These are phyloP conservation scores for Penicillium canariense DNA, from an alignment of 495 filamentous ascomycete genomes.

Conservation along the genomic window DNA sequence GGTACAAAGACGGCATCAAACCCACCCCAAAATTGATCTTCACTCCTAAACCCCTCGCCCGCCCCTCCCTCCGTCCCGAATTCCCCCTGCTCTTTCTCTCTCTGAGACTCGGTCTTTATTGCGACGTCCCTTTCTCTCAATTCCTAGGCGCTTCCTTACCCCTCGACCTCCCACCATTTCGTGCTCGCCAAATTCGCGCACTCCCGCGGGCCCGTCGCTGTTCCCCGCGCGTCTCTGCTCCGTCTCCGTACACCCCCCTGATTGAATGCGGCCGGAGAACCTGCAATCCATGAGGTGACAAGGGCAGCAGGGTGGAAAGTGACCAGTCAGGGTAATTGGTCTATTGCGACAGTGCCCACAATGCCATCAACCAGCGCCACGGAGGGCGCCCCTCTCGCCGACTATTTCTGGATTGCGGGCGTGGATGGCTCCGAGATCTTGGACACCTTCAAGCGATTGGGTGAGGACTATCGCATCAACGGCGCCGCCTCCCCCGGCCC, in stretches of 20 bases:
- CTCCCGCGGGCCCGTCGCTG: neutral
- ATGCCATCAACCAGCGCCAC: slow-evolving; percentile 33
- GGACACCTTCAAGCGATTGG: slow-evolving; percentile 43
- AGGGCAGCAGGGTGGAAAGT: slow-evolving; percentile 20
- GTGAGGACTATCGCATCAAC: slow-evolving; percentile 53
- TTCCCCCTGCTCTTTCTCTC: slow-evolving; percentile 4
- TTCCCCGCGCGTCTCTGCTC: slow-evolving; percentile 3
- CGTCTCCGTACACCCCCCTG: slow-evolving; percentile 2
- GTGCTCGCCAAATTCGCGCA: slow-evolving; percentile 1
- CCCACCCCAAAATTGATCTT: slow-evolving; percentile 28
- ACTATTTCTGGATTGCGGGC: slow-evolving; percentile 99
- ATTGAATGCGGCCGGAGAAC: slow-evolving; percentile 25
- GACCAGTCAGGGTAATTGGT: slow-evolving; percentile 15
- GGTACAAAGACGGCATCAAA: slow-evolving; percentile 2
- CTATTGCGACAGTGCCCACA: slow-evolving; percentile 17
- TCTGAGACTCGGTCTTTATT: neutral
- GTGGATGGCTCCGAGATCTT: slow-evolving; percentile 66
- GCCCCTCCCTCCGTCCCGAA: slow-evolving; percentile 12
- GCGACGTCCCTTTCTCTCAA: neutral
- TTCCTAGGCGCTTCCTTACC: neutral
- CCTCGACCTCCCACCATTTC: neutral
- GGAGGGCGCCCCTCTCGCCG: slow-evolving; percentile 76
- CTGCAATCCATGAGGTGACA: slow-evolving; percentile 36
- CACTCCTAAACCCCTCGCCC: slow-evolving; percentile 25
- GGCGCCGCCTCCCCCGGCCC: slow-evolving; percentile 46